These are phyloP conservation scores for Botryotinia globosa DNA, from an alignment of 2,329 filamentous ascomycete species.

Conservation along the genomic window DNA sequence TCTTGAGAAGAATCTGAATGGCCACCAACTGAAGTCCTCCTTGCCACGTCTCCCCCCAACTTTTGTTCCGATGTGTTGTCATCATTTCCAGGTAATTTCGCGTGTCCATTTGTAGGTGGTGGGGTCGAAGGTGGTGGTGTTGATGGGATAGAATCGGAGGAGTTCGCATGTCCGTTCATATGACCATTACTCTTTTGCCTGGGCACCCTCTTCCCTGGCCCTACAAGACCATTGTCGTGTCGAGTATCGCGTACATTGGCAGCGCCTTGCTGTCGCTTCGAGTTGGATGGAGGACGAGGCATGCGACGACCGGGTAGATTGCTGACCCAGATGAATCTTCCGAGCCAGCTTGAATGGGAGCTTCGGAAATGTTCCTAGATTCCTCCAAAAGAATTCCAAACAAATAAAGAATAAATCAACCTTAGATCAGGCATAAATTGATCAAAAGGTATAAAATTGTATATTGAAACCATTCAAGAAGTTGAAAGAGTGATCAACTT, in stretches of 20 bases:
- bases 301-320: slow-evolving; percentile 34
- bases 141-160: slow-evolving; percentile 35
- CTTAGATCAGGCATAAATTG: slow-evolving; percentile 11
- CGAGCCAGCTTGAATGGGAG: slow-evolving; percentile 36
- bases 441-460: background rate
- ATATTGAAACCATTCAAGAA: slow-evolving; percentile 17
- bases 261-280: slow-evolving; percentile 43
- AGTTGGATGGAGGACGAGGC: slow-evolving; percentile 37
- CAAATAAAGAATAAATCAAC: background rate
- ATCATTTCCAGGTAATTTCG: slow-evolving; percentile 28
- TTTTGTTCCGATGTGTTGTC: slow-evolving; percentile 33
- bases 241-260: slow-evolving; percentile 67
- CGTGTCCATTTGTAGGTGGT: slow-evolving; percentile 40
- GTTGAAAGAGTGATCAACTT: slow-evolving; percentile 20
- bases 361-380: slow-evolving; percentile 14
- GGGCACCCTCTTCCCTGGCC: slow-evolving; percentile 62
- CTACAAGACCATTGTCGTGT: slow-evolving; percentile 86
- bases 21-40: slow-evolving; percentile 50
- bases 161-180: slow-evolving; percentile 49
- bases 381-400: background rate
- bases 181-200: slow-evolving; percentile 56
- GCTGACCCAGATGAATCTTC: slow-evolving; percentile 39
- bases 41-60: slow-evolving; percentile 42
- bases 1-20: slow-evolving; percentile 57
- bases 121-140: slow-evolving; percentile 43